Conservation (phyloP, 192 early-diverging fungal species). For the Mycoemilia scoparia region DNA sequence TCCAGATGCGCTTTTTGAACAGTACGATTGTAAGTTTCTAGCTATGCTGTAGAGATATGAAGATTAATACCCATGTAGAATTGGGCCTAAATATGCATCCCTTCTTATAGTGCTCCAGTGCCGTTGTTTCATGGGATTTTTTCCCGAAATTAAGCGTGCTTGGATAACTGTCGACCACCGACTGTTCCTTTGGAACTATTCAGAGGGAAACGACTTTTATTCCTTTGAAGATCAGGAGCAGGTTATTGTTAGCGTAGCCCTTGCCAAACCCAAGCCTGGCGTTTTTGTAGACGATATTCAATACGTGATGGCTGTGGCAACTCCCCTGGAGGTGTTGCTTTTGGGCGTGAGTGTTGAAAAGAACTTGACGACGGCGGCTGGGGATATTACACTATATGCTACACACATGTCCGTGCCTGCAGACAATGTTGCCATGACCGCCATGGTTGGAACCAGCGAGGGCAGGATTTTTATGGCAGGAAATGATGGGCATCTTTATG, state of each 20-base stretch:
- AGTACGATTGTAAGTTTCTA: constrained; percentile 38
- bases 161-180: constrained; percentile 85
- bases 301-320: constrained; percentile 73
- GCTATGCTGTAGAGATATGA: background rate
- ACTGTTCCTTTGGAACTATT: constrained; percentile 85
- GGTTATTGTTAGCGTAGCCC: constrained; percentile 65
- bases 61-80: too few species aligned
- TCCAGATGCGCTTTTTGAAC: constrained; percentile 58
- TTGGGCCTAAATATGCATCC: too few species aligned
- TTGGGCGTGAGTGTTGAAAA: constrained; percentile 68
- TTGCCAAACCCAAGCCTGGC: constrained; percentile 56
- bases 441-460: constrained; percentile 53
- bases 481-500: constrained; percentile 70
- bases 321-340: constrained; percentile 64
- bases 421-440: constrained; percentile 63
- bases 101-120: constrained; percentile 54
- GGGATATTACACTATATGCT: constrained; percentile 49
- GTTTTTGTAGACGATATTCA: constrained; percentile 70
- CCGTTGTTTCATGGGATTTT: constrained; percentile 75
- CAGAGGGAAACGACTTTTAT: constrained; percentile 48
- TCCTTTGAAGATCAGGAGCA: constrained; percentile 77
- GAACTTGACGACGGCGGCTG: constrained; percentile 10
- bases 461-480: constrained; percentile 87
- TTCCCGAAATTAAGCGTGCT: constrained; percentile 73
- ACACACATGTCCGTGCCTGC: constrained; percentile 64